A percentile compares a stretch with the other conserved stretches of the same genome.
phyloP scores from a whole-genome alignment of 352 stramenopile genomes.

The Phytopythium litorale region DNA sequence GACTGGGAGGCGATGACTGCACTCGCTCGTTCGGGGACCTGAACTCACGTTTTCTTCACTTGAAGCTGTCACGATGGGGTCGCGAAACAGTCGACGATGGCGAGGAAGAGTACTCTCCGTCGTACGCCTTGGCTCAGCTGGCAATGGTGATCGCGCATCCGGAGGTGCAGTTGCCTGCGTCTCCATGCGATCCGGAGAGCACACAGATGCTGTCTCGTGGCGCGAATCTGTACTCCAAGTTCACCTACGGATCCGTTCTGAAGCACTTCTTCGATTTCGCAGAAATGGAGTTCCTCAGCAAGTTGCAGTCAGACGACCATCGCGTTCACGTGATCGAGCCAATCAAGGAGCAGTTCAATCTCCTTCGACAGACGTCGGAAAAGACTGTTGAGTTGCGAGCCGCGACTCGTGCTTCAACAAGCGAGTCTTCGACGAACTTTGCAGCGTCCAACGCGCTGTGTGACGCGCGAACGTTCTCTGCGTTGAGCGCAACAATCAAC shows the following conservation, averaged over 20 bases:
- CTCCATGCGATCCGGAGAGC: constrained; percentile 68
- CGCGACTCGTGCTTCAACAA: background rate
- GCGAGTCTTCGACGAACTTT: constrained; percentile 23
- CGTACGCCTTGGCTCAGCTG: constrained; percentile 71
- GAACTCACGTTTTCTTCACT: constrained; percentile 67
- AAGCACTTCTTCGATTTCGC: constrained; percentile 84
- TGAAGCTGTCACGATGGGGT: constrained; percentile 84
- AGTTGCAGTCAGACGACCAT: constrained; percentile 52
- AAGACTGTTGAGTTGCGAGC: constrained; percentile 10
- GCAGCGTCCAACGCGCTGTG: constrained; percentile 84
- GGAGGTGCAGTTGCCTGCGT: constrained; percentile 44
- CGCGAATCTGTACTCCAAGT: constrained; percentile 81
- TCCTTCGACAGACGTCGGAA: constrained; percentile 11
- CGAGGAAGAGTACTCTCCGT: constrained; percentile 75
- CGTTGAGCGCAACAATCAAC: constrained; percentile 35
- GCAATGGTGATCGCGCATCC: constrained; percentile 65
- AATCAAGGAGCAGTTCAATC: constrained; percentile 67
- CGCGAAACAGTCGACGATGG: constrained; percentile 81
- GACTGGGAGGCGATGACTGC: constrained; percentile 65
- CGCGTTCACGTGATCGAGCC: constrained; percentile 43
- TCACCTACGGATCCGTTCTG: constrained; percentile 67
- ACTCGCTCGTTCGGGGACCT: constrained; percentile 77
- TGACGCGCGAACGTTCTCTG: constrained; percentile 35
- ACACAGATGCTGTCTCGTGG: constrained; percentile 63
- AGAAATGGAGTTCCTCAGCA: constrained; percentile 60